Conservation (phyloP, 768 basidiomycete species). For the Lactarius psammicola region DNA sequence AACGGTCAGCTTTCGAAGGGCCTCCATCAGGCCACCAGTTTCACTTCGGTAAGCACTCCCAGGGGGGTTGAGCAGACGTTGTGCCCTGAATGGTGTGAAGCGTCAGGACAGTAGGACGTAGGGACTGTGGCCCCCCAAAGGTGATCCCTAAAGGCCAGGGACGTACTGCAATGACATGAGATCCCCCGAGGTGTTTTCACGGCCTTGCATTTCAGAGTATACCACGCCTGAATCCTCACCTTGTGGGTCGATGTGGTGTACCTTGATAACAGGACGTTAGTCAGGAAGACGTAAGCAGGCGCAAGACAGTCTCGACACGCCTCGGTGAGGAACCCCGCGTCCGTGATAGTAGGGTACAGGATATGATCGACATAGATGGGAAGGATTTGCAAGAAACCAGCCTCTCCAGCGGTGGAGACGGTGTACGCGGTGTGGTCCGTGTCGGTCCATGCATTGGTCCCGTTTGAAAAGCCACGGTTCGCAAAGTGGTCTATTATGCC, state of each 20-base stretch:
- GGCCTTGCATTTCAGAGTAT: slow-evolving; percentile 95
- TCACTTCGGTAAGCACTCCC: slow-evolving; percentile 92
- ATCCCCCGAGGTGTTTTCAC: slow-evolving; percentile 90
- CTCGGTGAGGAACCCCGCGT: slow-evolving; percentile 76
- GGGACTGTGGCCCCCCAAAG: not conserved
- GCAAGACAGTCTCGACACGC: slow-evolving; percentile 23
- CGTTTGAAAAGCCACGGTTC: slow-evolving; percentile 88
- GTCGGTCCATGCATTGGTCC: slow-evolving; percentile 97
- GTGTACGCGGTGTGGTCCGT: slow-evolving; percentile 96
- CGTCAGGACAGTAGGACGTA: slow-evolving; percentile 17
- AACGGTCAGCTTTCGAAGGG: slow-evolving; percentile 77
- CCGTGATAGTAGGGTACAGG: slow-evolving; percentile 90
- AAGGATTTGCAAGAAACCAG: slow-evolving; percentile 82
- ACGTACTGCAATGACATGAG: slow-evolving; percentile 82
- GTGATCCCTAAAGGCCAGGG: not conserved
- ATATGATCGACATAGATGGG: slow-evolving; percentile 96
- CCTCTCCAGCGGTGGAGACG: slow-evolving; percentile 90
- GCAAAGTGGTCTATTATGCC: slow-evolving; percentile 94
- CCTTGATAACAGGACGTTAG: slow-evolving; percentile 42
- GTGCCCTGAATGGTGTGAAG: slow-evolving; percentile 48
- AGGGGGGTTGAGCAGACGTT: slow-evolving; percentile 75
- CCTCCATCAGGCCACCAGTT: slow-evolving; percentile 95
- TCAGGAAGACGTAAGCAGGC: not conserved
- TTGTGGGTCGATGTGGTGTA: slow-evolving; percentile 91
- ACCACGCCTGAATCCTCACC: slow-evolving; percentile 95